Base-by-base conservation (phyloP, 1,284 basidiomycete species). In the Grifola frondosa region DNA sequence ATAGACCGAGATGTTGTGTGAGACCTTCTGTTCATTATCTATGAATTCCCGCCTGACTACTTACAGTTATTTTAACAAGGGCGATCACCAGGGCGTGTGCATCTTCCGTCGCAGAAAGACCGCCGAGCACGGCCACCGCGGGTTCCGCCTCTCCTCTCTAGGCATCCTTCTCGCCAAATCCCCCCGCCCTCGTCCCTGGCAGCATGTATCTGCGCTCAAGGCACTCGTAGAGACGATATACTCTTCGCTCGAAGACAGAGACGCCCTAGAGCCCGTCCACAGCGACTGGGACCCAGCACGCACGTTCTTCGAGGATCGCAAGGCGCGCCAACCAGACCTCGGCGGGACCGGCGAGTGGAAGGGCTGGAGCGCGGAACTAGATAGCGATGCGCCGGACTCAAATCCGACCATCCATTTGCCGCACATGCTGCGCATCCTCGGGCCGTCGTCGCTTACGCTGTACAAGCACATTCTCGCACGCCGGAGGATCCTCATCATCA, bases 1-100 rank as follows among this genome's bases (percentile, higher is more conserved):
- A 78, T 91, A 17, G 84, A 88, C 51, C 73, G 77, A 31, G 88
- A 91, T 57, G 78, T 87, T 23, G 76, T 91, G 84, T 89, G 58
- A 53, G 82, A 10, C 19, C 29, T 35, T 19, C 26, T 43, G 7
- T 26, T 25, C 36, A 34, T 10, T 34, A 25, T 28, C 15, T 45
- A 29, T 39, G 49, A 48, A 37, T 29, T 13, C 10, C 22, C 19
- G 12, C 23, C 13, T 12, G 13, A 19, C 19, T 16, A 13, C 10
- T 10, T 19, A 17, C 55, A 88, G 86, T 8, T 86, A 88, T 62
- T 88, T 89, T 56, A 81, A 79, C 3, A 83, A 84, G 54, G 75
- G 78, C 43, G 70, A 65, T n/a, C 75, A 83, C 44, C 75, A 78
- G 6, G 88, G 86, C 5, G 77, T 89, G 22, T 85, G 81, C 54